A percentile compares a stretch with the other conserved stretches of the same genome.
Evolutionary conservation across 2,329 filamentous ascomycete species (phyloP).

Genomic region (Karstenula rhodostoma): DNA sequence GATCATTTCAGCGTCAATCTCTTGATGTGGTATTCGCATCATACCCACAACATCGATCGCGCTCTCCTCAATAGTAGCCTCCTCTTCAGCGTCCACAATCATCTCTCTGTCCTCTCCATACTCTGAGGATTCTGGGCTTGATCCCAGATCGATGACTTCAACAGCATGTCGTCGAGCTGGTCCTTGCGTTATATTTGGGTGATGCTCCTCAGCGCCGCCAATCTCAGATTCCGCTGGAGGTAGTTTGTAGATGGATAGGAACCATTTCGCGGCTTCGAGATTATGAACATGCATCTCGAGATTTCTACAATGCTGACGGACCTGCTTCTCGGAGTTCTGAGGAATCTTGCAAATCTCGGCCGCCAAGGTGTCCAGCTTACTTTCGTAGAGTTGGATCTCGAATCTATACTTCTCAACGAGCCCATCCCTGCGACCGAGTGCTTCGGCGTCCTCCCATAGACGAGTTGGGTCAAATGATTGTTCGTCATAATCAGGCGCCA

Average conservation of each 20-base stretch:
- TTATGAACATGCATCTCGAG: conserved; percentile 73
- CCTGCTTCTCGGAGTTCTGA: conserved; percentile 62
- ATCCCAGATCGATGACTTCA: conserved; percentile 32
- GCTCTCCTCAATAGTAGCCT: background rate
- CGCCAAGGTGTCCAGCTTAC: conserved; percentile 29
- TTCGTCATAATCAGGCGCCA: conserved; percentile 14
- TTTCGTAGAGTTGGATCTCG: conserved; percentile 25
- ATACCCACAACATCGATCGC: background rate
- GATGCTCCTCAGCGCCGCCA: background rate
- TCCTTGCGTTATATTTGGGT: background rate
- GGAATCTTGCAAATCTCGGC: conserved; percentile 31
- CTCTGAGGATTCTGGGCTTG: conserved; percentile 20
- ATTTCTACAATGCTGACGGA: conserved; percentile 64
- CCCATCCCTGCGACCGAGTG: conserved; percentile 18
- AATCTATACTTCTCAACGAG: conserved; percentile 23
- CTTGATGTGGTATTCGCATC: background rate
- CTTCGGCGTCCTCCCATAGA: conserved; percentile 34
- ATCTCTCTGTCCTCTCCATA: background rate
- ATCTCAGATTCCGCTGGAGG: background rate
- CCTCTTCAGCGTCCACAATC: background rate
- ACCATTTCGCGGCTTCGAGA: conserved; percentile 62
- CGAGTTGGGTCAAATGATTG: conserved; percentile 21
- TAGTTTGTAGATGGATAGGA: conserved; percentile 32
- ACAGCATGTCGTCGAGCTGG: background rate
- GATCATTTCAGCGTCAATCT: background rate